phyloP scores from a whole-genome alignment of 2,329 filamentous ascomycete genomes.

The Shiraia bambusicola region DNA sequence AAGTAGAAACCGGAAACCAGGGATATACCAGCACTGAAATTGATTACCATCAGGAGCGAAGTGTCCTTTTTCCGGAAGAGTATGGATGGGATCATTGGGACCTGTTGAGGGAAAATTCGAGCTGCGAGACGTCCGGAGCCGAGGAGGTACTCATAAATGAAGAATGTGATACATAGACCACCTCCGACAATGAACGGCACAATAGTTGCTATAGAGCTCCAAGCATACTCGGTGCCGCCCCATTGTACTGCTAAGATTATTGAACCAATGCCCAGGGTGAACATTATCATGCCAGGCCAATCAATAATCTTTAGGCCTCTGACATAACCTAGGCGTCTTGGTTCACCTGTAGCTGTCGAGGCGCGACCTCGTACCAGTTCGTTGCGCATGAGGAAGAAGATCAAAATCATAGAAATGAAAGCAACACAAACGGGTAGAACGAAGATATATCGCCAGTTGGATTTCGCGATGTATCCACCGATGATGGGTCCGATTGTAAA shows the following conservation, averaged over 20 bases:
- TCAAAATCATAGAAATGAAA: conserved; percentile 53
- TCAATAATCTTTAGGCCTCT: conserved; percentile 49
- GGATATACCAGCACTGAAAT: conserved; percentile 60
- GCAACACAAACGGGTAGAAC: conserved; percentile 49
- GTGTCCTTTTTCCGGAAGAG: conserved; percentile 61
- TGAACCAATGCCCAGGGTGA: conserved; percentile 38
- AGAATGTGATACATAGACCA: conserved; percentile 51
- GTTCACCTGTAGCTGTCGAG: conserved; percentile 35
- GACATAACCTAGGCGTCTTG: conserved; percentile 38
- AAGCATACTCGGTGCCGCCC: conserved; percentile 61
- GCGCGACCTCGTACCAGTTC: conserved; percentile 58
- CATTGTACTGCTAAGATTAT: conserved; percentile 49
- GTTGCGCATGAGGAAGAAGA: conserved; percentile 59
- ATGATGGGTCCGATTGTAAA: conserved; percentile 64
- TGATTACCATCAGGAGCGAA: conserved; percentile 62
- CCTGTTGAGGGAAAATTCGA: conserved; percentile 55
- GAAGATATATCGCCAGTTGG: conserved; percentile 68
- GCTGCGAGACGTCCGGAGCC: conserved; percentile 52
- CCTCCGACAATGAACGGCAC: conserved; percentile 56
- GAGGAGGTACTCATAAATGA: conserved; percentile 57
- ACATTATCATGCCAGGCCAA: conserved; percentile 37
- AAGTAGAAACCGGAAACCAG: conserved; percentile 65
- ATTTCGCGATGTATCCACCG: conserved; percentile 58
- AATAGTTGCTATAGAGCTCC: conserved; percentile 58
- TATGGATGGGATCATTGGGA: conserved; percentile 65